These are phyloP conservation scores for Botryotinia calthae DNA, from an alignment of 2,329 filamentous ascomycete species.

Conservation along the genomic window DNA sequence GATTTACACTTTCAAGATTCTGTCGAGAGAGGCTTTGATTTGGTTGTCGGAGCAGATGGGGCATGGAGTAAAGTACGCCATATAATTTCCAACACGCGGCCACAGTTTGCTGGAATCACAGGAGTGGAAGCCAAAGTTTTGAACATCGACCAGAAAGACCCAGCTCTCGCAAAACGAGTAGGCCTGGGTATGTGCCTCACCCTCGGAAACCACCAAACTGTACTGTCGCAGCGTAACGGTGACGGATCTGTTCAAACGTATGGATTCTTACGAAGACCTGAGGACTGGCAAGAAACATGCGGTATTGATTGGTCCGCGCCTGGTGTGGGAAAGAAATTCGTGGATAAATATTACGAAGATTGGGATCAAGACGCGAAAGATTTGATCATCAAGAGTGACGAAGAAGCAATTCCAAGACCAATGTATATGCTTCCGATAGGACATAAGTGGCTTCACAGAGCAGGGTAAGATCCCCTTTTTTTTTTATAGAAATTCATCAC, in stretches of 20 bases:
- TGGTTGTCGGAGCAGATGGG: constrained; percentile 43
- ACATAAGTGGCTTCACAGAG: constrained; percentile 24
- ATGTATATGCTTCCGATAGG: constrained; percentile 24
- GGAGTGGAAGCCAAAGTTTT: constrained; percentile 22
- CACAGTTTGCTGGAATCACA: constrained; percentile 23
- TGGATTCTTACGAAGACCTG: constrained; percentile 14
- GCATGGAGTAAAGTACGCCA: constrained; percentile 43
- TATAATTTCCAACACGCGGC: constrained; percentile 23
- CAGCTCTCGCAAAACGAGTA: constrained; percentile 19
- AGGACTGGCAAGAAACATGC: constrained; percentile 12
- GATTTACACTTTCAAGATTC: constrained; percentile 12
- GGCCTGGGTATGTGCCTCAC: constrained; percentile 13
- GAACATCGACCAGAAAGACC: constrained; percentile 22
- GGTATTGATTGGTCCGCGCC: constrained; percentile 12
- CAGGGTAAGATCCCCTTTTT: constrained; percentile 21
- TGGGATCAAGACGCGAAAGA: constrained; percentile 14
- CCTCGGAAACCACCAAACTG: constrained; percentile 12
- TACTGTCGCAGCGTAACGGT: constrained; percentile 11
- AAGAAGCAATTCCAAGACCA: constrained; percentile 22
- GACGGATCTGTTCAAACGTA: constrained; percentile 17
- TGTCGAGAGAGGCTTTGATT: constrained; percentile 36
- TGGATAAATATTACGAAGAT: constrained; percentile 14
- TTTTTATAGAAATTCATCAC: background rate
- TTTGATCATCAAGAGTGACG: constrained; percentile 20
- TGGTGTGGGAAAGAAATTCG: constrained; percentile 9